These are phyloP conservation scores for Cyphellophora attinorum DNA, from an alignment of 2,329 filamentous ascomycete species.

Conservation along the genomic window DNA sequence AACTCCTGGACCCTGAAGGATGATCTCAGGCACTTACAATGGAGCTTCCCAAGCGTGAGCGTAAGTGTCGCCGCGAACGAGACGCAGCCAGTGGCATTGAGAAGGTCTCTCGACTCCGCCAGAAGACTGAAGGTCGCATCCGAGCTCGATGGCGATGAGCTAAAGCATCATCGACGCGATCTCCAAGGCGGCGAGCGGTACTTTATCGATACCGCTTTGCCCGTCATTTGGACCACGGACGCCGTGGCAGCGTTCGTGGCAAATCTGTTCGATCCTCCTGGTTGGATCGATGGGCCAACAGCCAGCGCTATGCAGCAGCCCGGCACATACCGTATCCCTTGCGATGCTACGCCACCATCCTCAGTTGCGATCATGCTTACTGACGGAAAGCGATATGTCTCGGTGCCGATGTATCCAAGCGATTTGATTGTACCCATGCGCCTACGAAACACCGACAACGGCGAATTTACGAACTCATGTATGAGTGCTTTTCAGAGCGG, in stretches of 20 bases:
- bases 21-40: neutral
- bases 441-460: neutral
- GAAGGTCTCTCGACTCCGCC: too few species aligned
- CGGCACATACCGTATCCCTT: too few species aligned
- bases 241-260: neutral
- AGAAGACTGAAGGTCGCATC: too few species aligned
- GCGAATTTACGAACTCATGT: too few species aligned
- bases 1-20: neutral
- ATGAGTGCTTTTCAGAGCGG: conserved; percentile 1
- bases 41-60: neutral
- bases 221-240: neutral
- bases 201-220: neutral
- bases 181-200: too few species aligned
- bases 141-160: neutral
- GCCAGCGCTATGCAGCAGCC: too few species aligned
- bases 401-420: neutral
- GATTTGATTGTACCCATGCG: neutral
- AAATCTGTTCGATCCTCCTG: neutral
- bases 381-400: too few species aligned
- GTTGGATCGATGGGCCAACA: neutral
- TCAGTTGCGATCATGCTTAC: too few species aligned
- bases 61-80: neutral
- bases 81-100: too few species aligned
- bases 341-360: too few species aligned
- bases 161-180: too few species aligned